Evolutionary conservation across 2,329 filamentous ascomycete genomes (phyloP), one percentile per base, ranked within the genome.

Genomic region (Conoideocrella luteorostrata): DNA sequence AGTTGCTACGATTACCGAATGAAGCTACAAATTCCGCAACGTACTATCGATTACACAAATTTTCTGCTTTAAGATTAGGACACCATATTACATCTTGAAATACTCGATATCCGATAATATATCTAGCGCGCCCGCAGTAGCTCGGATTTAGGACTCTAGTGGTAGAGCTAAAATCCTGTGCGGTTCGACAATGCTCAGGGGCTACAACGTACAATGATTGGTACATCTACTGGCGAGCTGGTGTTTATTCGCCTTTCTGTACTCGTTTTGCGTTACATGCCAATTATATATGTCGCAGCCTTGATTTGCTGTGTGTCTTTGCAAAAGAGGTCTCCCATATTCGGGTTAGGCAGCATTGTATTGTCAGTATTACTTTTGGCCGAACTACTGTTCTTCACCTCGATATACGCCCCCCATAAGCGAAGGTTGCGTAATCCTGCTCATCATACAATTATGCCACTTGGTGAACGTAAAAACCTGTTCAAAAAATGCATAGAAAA

Each of bases 401-500:
- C 62, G 41, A 48, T 76, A 32, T 74, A 69, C 53, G 50, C 56
- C 3, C 72, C 71, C 0, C 68, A 69, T 49, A 62, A 62, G 17
- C 48, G 48, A 13, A 64, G 65, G 12, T 62, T 75, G n/a, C 53
- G 55, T 6, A 47, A 55, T 12, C 54, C 58, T 15, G 70, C 70
- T 10, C 47, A 54, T 12, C 66, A 75, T 41, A 72, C 72, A 3
- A 52, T 60, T 0, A 57, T 72, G 9, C 63, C 68, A 1, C 64
- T 61, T 26, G 56, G 69, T 5, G 67, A 78, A 41, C 71, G 83
- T 20, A 62, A 66, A 33, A 67, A 60, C 2, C 63, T 87, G 3
- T 84, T 86, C 55, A 60, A 70, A 40, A 70, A 70, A 30, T 80
- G 78, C 59, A 65, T 74, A 47, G 64, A 63, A 24, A 77, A 74